Evolutionary conservation across 2,329 filamentous ascomycete genomes (phyloP), one percentile per base, ranked within the genome.

Genomic region (Pseudohalonectria lignicola): DNA sequence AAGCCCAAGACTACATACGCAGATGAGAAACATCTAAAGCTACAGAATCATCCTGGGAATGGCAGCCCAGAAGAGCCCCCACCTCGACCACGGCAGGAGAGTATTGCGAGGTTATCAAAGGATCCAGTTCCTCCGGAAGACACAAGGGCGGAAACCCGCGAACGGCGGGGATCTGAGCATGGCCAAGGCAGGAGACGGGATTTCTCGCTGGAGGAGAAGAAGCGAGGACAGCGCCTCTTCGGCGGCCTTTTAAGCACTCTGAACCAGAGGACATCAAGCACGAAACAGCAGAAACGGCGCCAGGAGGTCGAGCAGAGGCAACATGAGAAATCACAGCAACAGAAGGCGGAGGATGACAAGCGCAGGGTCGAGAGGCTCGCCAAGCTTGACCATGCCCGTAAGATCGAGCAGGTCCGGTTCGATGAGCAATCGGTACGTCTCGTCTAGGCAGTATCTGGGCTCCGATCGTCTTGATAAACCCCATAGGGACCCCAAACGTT

Each of bases 281-380:
- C 63, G 47, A 74, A 68, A 65, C 77, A n/a, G n/a, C n/a, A 82
- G 60, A 81, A 74, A 60, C 78, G 76, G 49, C 79, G 84, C 41
- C 74, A 73, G 44, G 87, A 90, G 56, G 87, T 90, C 56, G 87
- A 92, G 63, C 80, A 76, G 59, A 79, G 80, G 48, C 86, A 88
- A 59, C 76, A 83, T 53, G 82, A 82, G 53, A 86, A 80, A 59
- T 70, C 82, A 46, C 76, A 80, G 56, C 69, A 79, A 50, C 82
- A 88, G 56, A 77, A 75, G 47, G 73, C 74, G 44, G 78, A 90
- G 56, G 79, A 82, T 46, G 76, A 80, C 46, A 76, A 77, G 56
- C 65, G 75, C 49, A 76, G 76, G 55, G 71, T 72, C 41, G 77
- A 80, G 60, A 79, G 74, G 50, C 62, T 77, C 37, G 76, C 79